Evolutionary conservation across 1,284 basidiomycete genomes (phyloP).

Genomic region (Mixia osmundae): DNA sequence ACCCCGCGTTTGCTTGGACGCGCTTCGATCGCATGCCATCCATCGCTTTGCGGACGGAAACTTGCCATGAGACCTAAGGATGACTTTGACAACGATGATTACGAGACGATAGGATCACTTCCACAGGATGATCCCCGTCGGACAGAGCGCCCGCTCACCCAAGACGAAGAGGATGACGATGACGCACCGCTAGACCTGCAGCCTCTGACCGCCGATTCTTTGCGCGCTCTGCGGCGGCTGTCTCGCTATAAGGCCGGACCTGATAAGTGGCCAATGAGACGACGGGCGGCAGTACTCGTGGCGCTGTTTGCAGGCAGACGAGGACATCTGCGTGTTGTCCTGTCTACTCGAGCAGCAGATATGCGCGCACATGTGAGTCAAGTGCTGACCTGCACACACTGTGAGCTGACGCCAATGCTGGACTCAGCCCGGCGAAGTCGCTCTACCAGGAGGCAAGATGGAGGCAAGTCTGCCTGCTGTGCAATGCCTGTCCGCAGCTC

Average conservation of each 20-base stretch:
- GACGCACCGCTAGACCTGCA: constrained; percentile 5
- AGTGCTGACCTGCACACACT: neutral
- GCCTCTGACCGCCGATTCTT: constrained; percentile 5
- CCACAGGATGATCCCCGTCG: no score
- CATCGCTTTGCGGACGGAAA: no score
- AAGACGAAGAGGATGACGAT: constrained; percentile 5
- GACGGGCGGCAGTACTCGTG: constrained; percentile 8
- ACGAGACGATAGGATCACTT: no score
- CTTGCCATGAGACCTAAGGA: no score
- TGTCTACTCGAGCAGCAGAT: constrained; percentile 6
- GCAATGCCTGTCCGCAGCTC: neutral
- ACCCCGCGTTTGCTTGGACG: no score
- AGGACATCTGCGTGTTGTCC: constrained; percentile 5
- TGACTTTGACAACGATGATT: no score
- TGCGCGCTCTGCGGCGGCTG: constrained; percentile 5
- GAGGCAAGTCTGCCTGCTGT: no score
- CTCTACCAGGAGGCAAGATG: constrained; percentile 16
- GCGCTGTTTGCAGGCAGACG: constrained; percentile 6
- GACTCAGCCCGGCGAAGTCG: constrained; percentile 16
- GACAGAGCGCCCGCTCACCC: no score
- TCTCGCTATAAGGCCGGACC: no score
- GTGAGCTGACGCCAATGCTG: neutral
- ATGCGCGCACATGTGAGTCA: constrained; percentile 6
- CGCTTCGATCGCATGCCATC: no score
- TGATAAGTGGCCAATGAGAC: no score